phyloP scores from a whole-genome alignment of 768 basidiomycete species.

The Lepiota venenata region DNA sequence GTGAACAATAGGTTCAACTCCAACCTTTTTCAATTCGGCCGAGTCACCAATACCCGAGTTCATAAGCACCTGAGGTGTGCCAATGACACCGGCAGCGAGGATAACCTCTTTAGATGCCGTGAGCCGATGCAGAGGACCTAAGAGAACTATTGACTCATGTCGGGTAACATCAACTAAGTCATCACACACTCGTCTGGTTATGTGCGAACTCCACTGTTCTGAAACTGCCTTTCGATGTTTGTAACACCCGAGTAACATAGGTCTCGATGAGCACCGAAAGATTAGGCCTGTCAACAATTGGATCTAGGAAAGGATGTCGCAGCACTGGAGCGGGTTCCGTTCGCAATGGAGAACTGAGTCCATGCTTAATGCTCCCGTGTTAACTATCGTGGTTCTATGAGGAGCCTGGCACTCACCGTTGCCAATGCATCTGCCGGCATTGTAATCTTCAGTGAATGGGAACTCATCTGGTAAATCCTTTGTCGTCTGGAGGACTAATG shows the following conservation, averaged over 20 bases:
- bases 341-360: constrained; percentile 7
- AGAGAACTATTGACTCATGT: too few species aligned
- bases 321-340: constrained; percentile 22
- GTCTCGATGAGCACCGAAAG: constrained; percentile 29
- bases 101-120: constrained; percentile 48
- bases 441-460: constrained; percentile 9
- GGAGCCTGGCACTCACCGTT: not conserved
- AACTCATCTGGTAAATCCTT: constrained; percentile 13
- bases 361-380: not conserved
- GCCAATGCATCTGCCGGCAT: constrained; percentile 13
- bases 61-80: constrained; percentile 22
- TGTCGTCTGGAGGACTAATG: constrained; percentile 1
- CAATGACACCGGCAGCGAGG: constrained; percentile 26
- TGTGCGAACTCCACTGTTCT: not conserved
- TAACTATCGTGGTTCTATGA: too few species aligned
- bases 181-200: not conserved
- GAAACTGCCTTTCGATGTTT: constrained; percentile 8
- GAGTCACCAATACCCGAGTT: constrained; percentile 24
- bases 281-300: constrained; percentile 27
- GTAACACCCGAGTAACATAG: constrained; percentile 22
- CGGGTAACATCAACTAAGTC: not conserved
- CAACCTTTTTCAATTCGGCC: constrained; percentile 13
- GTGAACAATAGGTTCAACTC: constrained; percentile 16
- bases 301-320: constrained; percentile 31
- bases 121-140: constrained; percentile 17